phyloP scores from a whole-genome alignment of 805 yeast species.

The Komagataella pseudopastoris region DNA sequence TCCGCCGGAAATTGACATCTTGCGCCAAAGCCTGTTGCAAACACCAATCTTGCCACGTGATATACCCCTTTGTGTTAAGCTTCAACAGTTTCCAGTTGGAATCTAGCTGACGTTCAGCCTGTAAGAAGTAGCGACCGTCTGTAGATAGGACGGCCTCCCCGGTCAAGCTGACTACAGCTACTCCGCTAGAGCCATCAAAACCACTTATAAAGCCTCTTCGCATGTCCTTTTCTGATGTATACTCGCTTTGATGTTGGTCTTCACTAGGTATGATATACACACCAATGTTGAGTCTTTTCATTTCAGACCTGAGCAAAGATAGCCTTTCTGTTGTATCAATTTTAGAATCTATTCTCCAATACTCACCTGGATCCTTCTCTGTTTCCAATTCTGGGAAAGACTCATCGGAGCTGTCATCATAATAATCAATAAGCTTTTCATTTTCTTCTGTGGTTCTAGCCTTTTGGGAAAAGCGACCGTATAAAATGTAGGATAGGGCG shows the following conservation, averaged over 20 bases:
- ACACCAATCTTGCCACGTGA: constrained; percentile 75
- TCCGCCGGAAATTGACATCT: constrained; percentile 29
- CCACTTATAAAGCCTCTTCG: constrained; percentile 44
- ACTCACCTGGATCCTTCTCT: neutral
- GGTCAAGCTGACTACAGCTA: constrained; percentile 29
- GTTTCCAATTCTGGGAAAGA: neutral
- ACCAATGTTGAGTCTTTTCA: constrained; percentile 31
- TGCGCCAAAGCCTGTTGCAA: constrained; percentile 33
- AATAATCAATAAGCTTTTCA: neutral
- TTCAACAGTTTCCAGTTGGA: constrained; percentile 67
- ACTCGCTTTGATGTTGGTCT: constrained; percentile 55
- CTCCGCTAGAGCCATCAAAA: constrained; percentile 48
- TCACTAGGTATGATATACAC: constrained; percentile 53
- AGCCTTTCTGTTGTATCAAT: constrained; percentile 23
- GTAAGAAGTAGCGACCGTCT: constrained; percentile 90
- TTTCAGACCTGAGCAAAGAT: constrained; percentile 23
- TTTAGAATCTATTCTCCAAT: neutral
- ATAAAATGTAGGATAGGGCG: neutral
- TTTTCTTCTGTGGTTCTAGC: neutral
- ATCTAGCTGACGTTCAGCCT: constrained; percentile 77
- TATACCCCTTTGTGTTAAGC: constrained; percentile 60
- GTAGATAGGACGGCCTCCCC: constrained; percentile 78
- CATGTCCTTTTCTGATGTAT: constrained; percentile 39
- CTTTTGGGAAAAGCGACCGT: neutral
- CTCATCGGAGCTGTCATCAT: neutral